Evolutionary conservation across 768 basidiomycete species (phyloP).

Genomic region (Russula virescens): DNA sequence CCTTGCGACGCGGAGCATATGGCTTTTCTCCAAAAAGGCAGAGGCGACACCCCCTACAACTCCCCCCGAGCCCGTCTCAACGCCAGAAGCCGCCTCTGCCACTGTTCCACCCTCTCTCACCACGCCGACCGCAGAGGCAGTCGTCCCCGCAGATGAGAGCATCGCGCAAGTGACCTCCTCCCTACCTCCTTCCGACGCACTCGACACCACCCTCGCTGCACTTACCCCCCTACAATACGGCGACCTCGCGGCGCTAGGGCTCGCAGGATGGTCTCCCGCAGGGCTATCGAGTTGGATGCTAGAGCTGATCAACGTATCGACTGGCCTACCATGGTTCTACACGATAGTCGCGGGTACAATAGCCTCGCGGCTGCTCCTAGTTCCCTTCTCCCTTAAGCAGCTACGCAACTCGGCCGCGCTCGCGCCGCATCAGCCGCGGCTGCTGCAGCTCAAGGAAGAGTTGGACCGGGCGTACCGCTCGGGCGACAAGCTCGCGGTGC

Average conservation of each 20-base stretch:
- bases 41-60: background rate
- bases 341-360: constrained; percentile 65
- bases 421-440: constrained; percentile 51
- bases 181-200: background rate
- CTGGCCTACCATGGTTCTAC: constrained; percentile 78
- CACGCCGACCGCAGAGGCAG: background rate
- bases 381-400: constrained; percentile 55
- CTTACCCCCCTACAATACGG: constrained; percentile 58
- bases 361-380: constrained; percentile 51
- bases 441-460: constrained; percentile 49
- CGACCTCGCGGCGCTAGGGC: constrained; percentile 63
- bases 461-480: constrained; percentile 34
- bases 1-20: constrained; percentile 12
- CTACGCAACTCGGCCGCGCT: constrained; percentile 56
- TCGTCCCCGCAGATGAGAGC: background rate
- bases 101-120: background rate
- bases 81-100: background rate
- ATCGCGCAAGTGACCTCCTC: background rate
- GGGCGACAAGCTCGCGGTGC: constrained; percentile 38
- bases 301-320: constrained; percentile 62
- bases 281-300: constrained; percentile 58
- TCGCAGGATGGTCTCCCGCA: constrained; percentile 58
- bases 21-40: constrained; percentile 14
- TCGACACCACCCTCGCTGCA: constrained; percentile 11
- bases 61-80: background rate